Conservation (phyloP, 208 protist genomes). For the Trypanosoma boissoni region DNA sequence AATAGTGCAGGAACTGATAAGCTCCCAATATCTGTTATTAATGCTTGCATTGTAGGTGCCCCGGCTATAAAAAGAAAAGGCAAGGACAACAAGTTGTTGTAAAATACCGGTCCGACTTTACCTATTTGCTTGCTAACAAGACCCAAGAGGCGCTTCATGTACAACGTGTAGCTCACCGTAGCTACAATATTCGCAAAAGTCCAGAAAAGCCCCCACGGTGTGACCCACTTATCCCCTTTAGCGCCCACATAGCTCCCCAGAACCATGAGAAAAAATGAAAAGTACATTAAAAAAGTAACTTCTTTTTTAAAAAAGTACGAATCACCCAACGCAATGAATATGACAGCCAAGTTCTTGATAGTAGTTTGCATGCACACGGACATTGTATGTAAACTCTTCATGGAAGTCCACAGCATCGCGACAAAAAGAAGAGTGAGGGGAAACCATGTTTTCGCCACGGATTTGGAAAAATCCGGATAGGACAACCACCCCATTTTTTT, state of each 20-base stretch:
- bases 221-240: slow-evolving; percentile 76
- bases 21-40: slow-evolving; percentile 15
- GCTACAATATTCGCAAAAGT: slow-evolving; percentile 69
- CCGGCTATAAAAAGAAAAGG: slow-evolving; percentile 53
- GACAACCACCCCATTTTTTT: slow-evolving; percentile 40
- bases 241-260: slow-evolving; percentile 19
- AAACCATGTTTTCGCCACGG: slow-evolving; percentile 56
- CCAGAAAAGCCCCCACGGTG: slow-evolving; percentile 73
- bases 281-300: slow-evolving; percentile 42
- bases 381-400: slow-evolving; percentile 79
- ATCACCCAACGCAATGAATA: slow-evolving; percentile 83
- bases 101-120: slow-evolving; percentile 81
- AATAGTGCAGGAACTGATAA: slow-evolving; percentile 21
- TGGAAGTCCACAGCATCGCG: slow-evolving; percentile 80
- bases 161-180: slow-evolving; percentile 83
- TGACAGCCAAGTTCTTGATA: slow-evolving; percentile 79
- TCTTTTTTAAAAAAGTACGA: slow-evolving; percentile 53
- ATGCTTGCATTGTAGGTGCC: slow-evolving; percentile 1
- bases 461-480: slow-evolving; percentile 57
- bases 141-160: slow-evolving; percentile 72
- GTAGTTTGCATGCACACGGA: slow-evolving; percentile 85
- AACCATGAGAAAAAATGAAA: slow-evolving; percentile 25
- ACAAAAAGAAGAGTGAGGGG: slow-evolving; percentile 79
- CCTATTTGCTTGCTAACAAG: slow-evolving; percentile 56
- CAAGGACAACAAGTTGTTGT: slow-evolving; percentile 86